A percentile compares a stretch with the other conserved stretches of the same genome.
Conservation (phyloP, 1,284 basidiomycete species). For the Ceratobasidium theobromae region DNA sequence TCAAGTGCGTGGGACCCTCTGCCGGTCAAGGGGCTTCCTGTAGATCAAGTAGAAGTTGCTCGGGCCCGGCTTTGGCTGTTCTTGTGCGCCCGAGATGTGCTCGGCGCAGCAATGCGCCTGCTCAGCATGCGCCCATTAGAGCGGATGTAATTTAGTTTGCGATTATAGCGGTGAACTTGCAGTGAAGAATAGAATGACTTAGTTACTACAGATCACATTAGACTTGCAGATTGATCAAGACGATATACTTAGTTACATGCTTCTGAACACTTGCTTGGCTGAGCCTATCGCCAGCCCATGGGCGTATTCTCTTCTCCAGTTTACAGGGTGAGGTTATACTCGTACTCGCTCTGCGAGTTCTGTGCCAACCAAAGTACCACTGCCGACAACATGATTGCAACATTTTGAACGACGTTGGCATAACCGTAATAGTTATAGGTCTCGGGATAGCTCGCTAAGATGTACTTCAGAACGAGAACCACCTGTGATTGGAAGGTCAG, state of each 20-base stretch:
- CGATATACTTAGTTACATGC: background rate
- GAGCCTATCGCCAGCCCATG: no score
- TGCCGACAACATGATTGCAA: slow-evolving; percentile 87
- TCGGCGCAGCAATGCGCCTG: slow-evolving; percentile 83
- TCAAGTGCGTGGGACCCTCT: slow-evolving; percentile 87
- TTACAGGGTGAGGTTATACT: slow-evolving; percentile 81
- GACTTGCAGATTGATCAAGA: slow-evolving; percentile 11
- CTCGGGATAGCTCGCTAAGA: slow-evolving; percentile 70
- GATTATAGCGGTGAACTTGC: background rate
- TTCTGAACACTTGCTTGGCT: slow-evolving; percentile 1
- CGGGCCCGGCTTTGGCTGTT: slow-evolving; percentile 91
- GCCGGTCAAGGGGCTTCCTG: slow-evolving; percentile 74
- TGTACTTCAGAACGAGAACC: slow-evolving; percentile 89
- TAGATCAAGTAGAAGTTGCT: slow-evolving; percentile 71
- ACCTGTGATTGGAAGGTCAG: slow-evolving; percentile 54
- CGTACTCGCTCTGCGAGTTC: slow-evolving; percentile 77
- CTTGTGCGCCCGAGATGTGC: slow-evolving; percentile 83
- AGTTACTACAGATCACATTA: background rate
- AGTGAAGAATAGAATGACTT: background rate
- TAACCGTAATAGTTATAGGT: slow-evolving; percentile 91
- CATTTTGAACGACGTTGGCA: slow-evolving; percentile 91
- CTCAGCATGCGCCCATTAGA: slow-evolving; percentile 88
- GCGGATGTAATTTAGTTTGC: slow-evolving; percentile 68
- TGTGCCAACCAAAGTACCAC: slow-evolving; percentile 87
- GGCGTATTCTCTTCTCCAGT: background rate